Conservation (phyloP, 352 stramenopile genomes). For the Pythium phragmitis region DNA sequence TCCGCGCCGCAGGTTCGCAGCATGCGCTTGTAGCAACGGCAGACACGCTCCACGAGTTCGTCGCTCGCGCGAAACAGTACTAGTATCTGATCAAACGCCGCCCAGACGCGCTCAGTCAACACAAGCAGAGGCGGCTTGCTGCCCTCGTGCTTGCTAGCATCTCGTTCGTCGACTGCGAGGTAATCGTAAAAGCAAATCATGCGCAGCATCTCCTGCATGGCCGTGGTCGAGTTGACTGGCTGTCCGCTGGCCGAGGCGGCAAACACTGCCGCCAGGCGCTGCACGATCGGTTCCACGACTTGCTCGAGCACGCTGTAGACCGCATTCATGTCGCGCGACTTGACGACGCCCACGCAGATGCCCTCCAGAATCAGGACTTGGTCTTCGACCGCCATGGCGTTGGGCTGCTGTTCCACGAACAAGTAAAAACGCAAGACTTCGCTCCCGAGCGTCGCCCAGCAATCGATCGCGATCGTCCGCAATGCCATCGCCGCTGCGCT, state of each 20-base stretch:
- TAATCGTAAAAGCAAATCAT: slow-evolving; percentile 88
- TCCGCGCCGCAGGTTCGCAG: slow-evolving; percentile 60
- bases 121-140: slow-evolving; percentile 51
- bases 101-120: slow-evolving; percentile 80
- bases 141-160: slow-evolving; percentile 3
- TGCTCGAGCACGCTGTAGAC: slow-evolving; percentile 61
- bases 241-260: slow-evolving; percentile 31
- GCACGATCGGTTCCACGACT: slow-evolving; percentile 61
- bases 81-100: slow-evolving; percentile 77
- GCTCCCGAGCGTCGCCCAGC: slow-evolving; percentile 60
- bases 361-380: slow-evolving; percentile 86
- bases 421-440: slow-evolving; percentile 80
- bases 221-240: slow-evolving; percentile 38
- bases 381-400: slow-evolving; percentile 72
- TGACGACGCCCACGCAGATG: slow-evolving; percentile 59
- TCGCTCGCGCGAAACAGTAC: slow-evolving; percentile 70
- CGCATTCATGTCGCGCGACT: slow-evolving; percentile 40
- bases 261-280: slow-evolving; percentile 49
- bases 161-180: slow-evolving; percentile 33
- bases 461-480: slow-evolving; percentile 74
- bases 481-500: slow-evolving; percentile 70
- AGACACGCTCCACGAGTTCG: slow-evolving; percentile 82
- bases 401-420: slow-evolving; percentile 63
- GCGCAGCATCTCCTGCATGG: slow-evolving; percentile 67
- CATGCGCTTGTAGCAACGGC: slow-evolving; percentile 87